phyloP scores from a whole-genome alignment of 2,329 filamentous ascomycete species.

The Zymoseptoria ardabiliae region DNA sequence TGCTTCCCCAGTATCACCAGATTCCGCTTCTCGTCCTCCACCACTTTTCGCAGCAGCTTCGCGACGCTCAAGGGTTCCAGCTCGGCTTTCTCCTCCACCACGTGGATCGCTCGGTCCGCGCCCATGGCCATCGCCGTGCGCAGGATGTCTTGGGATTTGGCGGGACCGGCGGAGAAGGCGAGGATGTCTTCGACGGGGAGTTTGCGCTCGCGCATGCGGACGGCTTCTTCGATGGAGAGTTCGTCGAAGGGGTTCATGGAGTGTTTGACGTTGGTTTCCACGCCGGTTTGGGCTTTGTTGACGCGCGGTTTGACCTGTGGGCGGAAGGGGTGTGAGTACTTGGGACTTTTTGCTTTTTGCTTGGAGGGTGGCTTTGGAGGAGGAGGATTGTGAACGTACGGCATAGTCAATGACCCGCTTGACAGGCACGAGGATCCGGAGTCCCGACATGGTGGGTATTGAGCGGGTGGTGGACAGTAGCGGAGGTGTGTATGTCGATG shows the following conservation, averaged over 20 bases:
- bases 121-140: conserved; percentile 99
- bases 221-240: conserved; percentile 91
- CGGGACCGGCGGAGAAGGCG: conserved; percentile 76
- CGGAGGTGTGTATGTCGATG: neutral
- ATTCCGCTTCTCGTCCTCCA: conserved; percentile 79
- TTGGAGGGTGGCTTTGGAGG: neutral
- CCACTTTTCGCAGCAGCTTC: conserved; percentile 74
- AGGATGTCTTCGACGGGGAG: conserved; percentile 75
- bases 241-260: conserved; percentile 99
- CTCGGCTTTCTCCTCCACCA: conserved; percentile 60
- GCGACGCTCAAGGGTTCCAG: conserved; percentile 88
- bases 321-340: neutral
- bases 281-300: conserved; percentile 68
- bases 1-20: conserved; percentile 94
- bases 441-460: conserved; percentile 35
- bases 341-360: conserved; percentile 3
- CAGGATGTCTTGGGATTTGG: conserved; percentile 80
- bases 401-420: conserved; percentile 55
- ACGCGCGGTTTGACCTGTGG: conserved; percentile 60
- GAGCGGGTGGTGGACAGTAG: neutral
- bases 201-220: conserved; percentile 79
- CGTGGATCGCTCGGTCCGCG: conserved; percentile 83
- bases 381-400: conserved; percentile 30
- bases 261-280: conserved; percentile 94
- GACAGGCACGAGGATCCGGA: conserved; percentile 49